Conservation (phyloP, 208 protist species). For the Acanthamoeba comandoni region DNA sequence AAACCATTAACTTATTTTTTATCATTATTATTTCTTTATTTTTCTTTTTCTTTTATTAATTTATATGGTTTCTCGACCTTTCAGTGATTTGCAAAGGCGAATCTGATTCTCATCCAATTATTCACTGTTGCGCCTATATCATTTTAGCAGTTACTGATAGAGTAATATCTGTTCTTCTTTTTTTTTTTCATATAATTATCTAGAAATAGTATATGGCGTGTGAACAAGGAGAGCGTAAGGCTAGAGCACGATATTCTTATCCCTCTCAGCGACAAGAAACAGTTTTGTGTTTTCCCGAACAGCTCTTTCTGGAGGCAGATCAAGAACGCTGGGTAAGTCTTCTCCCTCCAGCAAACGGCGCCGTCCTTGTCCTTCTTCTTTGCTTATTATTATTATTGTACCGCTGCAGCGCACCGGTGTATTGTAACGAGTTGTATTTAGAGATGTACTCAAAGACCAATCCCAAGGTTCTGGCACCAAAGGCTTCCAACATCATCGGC, state of each 20-base stretch:
- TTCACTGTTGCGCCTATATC: no score
- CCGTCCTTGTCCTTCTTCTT: background rate
- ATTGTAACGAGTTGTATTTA: conserved; percentile 81
- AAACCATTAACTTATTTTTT: no score
- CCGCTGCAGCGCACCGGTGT: conserved; percentile 73
- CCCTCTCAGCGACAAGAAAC: conserved; percentile 72
- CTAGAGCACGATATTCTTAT: conserved; percentile 77
- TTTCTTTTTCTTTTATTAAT: no score
- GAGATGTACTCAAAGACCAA: conserved; percentile 78
- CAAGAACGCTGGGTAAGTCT: conserved; percentile 78
- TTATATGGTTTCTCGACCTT: no score
- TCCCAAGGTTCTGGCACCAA: conserved; percentile 68
- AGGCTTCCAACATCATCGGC: conserved; percentile 76
- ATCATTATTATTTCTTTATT: no score
- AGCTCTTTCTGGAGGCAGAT: conserved; percentile 82
- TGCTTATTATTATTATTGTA: conserved; percentile 26
- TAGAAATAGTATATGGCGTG: conserved; percentile 35
- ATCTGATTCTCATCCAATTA: no score
- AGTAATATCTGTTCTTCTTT: background rate
- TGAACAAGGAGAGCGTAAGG: conserved; percentile 63
- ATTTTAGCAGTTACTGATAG: background rate
- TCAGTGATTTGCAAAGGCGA: no score
- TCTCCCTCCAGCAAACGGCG: background rate
- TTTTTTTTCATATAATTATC: background rate
- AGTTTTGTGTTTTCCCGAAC: conserved; percentile 69